Conservation (phyloP, 139 green algal genomes). For the Nannochloris sp. region DNA sequence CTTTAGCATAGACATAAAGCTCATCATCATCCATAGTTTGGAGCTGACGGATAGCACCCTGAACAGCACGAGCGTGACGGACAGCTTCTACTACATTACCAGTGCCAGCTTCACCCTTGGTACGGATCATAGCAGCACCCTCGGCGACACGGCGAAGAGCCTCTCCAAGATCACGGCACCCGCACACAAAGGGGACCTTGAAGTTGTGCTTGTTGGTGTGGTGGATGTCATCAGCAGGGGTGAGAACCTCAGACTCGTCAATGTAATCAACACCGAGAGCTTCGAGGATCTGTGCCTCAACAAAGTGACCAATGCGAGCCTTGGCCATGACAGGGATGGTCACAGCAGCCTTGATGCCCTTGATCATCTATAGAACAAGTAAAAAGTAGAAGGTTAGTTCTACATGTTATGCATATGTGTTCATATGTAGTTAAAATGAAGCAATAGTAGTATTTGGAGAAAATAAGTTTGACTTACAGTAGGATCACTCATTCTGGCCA, state of each 20-base stretch:
- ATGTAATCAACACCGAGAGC: conserved; percentile 95
- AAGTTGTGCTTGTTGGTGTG: conserved; percentile 99
- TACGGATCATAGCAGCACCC: conserved; percentile 97
- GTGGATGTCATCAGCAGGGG: conserved; percentile 95
- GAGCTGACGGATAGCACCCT: conserved; percentile 89
- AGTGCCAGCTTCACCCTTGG: conserved; percentile 96
- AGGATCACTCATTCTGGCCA: conserved; percentile 96
- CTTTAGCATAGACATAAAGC: conserved; percentile 98
- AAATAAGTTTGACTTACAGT: conserved; percentile 14
- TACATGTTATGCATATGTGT: too few species aligned
- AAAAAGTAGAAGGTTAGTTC: background rate
- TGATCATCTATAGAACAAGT: conserved; percentile 70
- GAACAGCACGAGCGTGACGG: conserved; percentile 86
- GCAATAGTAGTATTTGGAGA: background rate
- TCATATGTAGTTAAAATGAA: too few species aligned
- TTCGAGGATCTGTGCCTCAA: conserved; percentile 98
- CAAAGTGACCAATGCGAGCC: conserved; percentile 97
- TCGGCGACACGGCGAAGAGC: conserved; percentile 94
- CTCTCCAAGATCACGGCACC: conserved; percentile 97
- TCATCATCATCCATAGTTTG: conserved; percentile 99
- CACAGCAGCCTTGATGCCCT: conserved; percentile 89
- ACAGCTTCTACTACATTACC: conserved; percentile 99
- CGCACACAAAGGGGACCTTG: conserved; percentile 98
- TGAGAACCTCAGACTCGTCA: conserved; percentile 98
- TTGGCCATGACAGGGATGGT: conserved; percentile 99